Conservation (phyloP, 2,329 filamentous ascomycete genomes). For the Xylaria polymorpha region DNA sequence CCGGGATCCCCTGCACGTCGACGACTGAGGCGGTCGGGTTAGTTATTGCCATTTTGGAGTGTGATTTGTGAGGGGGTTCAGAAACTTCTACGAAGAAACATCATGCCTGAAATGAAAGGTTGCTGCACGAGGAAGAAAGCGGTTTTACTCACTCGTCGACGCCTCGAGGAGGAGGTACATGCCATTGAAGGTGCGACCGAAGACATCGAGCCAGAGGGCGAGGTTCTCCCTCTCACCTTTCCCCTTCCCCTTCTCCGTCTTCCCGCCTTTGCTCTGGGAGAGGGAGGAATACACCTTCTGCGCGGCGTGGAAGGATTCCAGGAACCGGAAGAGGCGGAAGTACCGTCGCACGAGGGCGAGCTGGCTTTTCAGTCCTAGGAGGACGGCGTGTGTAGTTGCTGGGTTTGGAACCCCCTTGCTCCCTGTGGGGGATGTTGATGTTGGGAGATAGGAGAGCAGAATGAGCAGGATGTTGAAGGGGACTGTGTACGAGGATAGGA, state of each 20-base stretch:
- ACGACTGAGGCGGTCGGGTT: conserved; percentile 53
- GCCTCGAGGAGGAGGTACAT: conserved; percentile 75
- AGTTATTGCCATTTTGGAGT: no score
- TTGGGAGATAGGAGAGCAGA: conserved; percentile 36
- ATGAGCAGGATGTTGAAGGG: conserved; percentile 53
- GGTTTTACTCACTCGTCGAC: conserved; percentile 55
- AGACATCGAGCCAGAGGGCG: conserved; percentile 62
- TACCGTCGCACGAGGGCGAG: conserved; percentile 67
- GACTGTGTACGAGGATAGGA: conserved; percentile 59
- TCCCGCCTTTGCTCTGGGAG: background rate
- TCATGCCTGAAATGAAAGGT: no score
- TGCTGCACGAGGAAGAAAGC: no score
- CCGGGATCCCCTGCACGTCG: conserved; percentile 59
- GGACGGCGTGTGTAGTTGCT: conserved; percentile 49
- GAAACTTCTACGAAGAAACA: no score
- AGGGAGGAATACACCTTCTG: conserved; percentile 54
- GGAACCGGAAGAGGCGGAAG: conserved; percentile 75
- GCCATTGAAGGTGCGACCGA: conserved; percentile 69
- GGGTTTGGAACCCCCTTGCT: conserved; percentile 20
- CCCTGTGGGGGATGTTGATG: background rate
- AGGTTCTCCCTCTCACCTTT: background rate
- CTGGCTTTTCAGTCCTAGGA: conserved; percentile 53
- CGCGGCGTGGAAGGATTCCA: conserved; percentile 68
- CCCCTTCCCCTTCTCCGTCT: background rate
- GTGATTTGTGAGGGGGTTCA: no score